phyloP scores from a whole-genome alignment of 2,329 filamentous ascomycete species.

The Hypoxylon sp. region DNA sequence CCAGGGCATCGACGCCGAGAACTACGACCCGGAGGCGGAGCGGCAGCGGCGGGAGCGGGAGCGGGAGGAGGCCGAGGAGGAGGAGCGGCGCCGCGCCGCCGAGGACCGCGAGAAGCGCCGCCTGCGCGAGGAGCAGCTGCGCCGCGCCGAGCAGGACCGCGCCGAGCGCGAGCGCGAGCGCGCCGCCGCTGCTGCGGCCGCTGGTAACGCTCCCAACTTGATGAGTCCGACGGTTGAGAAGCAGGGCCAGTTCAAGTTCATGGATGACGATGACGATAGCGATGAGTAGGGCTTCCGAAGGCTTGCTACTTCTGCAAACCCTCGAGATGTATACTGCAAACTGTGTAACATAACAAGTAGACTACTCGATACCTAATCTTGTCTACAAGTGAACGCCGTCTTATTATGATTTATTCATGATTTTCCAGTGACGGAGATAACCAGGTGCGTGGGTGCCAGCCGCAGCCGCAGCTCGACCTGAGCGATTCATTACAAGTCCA shows the following conservation, averaged over 20 bases:
- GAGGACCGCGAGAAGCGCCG: conserved; percentile 57
- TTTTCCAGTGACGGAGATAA: background rate
- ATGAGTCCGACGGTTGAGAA: conserved; percentile 46
- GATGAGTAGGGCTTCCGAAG: conserved; percentile 41
- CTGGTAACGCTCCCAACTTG: too few species aligned
- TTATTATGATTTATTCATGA: background rate
- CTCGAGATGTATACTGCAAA: too few species aligned
- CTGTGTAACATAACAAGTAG: too few species aligned
- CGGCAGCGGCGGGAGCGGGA: conserved; percentile 58
- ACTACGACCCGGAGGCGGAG: conserved; percentile 65
- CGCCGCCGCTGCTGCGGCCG: too few species aligned
- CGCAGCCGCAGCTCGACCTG: background rate
- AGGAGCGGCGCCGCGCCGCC: too few species aligned
- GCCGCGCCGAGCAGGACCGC: conserved; percentile 46
- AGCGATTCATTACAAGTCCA: conserved; percentile 2
- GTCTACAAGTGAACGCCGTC: background rate
- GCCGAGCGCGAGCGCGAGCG: conserved; percentile 33
- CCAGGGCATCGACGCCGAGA: conserved; percentile 66
- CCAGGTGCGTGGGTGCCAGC: background rate
- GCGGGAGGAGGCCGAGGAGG: conserved; percentile 55
- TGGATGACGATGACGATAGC: conserved; percentile 61
- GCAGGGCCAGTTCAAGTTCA: conserved; percentile 63
- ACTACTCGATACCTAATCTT: too few species aligned
- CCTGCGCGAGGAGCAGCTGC: conserved; percentile 52
- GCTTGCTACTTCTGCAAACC: background rate